Percentiles rank a stretch among this genome's conserved stretches.
Conservation (phyloP, 1,139 yeast genomes). For the Candida sojae region DNA sequence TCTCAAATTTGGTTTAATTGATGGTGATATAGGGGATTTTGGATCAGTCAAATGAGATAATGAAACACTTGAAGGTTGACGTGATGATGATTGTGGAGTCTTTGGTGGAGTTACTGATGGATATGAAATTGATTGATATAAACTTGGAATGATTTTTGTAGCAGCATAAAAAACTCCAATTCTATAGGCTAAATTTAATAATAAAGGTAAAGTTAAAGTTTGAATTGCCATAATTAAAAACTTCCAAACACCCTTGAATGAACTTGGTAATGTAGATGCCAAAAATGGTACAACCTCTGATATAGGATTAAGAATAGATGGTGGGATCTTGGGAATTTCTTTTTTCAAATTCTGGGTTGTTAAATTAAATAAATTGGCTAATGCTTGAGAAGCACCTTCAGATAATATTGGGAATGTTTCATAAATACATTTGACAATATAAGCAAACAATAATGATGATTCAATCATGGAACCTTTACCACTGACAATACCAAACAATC, state of each 20-base stretch:
- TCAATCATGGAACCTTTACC: conserved; percentile 88
- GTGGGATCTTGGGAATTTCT: conserved; percentile 43
- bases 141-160: conserved; percentile 86
- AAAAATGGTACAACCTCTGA: conserved; percentile 46
- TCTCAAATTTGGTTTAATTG: conserved; percentile 2
- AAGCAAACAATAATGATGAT: conserved; percentile 81
- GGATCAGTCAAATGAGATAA: conserved; percentile 8
- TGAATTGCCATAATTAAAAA: conserved; percentile 68
- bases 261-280: conserved; percentile 56
- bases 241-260: conserved; percentile 67
- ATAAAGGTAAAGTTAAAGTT: conserved; percentile 79
- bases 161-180: conserved; percentile 90
- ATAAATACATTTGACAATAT: conserved; percentile 88
- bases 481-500: conserved; percentile 81
- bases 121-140: conserved; percentile 45
- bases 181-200: conserved; percentile 80
- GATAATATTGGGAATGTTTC: conserved; percentile 86
- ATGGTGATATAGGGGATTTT: neutral
- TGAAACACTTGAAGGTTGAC: conserved; percentile 15
- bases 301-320: conserved; percentile 40
- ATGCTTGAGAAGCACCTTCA: conserved; percentile 45
- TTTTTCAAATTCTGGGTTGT: conserved; percentile 39
- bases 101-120: conserved; percentile 39
- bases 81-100: conserved; percentile 21
- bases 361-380: conserved; percentile 38